phyloP scores from a whole-genome alignment of 2,329 filamentous ascomycete species.

The Aspergillus latus region DNA sequence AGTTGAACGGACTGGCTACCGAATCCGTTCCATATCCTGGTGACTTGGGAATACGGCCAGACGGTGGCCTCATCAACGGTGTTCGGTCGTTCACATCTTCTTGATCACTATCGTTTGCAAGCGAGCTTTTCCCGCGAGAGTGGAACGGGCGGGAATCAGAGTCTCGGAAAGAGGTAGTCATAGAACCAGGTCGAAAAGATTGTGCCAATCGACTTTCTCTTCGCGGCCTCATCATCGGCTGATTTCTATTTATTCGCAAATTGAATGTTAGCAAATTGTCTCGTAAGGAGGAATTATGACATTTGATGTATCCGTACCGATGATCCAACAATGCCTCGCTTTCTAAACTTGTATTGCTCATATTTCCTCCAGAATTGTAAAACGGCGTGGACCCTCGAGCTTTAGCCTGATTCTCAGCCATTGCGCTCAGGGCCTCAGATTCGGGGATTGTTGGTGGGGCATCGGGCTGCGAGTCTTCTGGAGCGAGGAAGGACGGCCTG shows the following conservation, averaged over 20 bases:
- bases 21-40: slow-evolving; percentile 36
- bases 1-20: slow-evolving; percentile 26
- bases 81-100: slow-evolving; percentile 53
- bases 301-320: slow-evolving; percentile 52
- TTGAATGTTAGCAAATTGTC: not conserved
- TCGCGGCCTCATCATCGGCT: slow-evolving; percentile 63
- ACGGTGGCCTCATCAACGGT: slow-evolving; percentile 49
- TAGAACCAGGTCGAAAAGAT: slow-evolving; percentile 39
- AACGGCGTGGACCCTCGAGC: slow-evolving; percentile 45
- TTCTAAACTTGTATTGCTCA: slow-evolving; percentile 84
- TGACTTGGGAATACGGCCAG: slow-evolving; percentile 35
- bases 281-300: not conserved
- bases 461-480: slow-evolving; percentile 54
- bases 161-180: slow-evolving; percentile 46
- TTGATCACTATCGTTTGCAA: slow-evolving; percentile 31
- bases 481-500: slow-evolving; percentile 75
- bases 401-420: slow-evolving; percentile 28
- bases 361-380: slow-evolving; percentile 58
- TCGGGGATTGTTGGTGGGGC: slow-evolving; percentile 52
- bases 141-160: slow-evolving; percentile 37
- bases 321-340: slow-evolving; percentile 88
- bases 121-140: slow-evolving; percentile 30
- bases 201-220: slow-evolving; percentile 51
- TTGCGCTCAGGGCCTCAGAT: slow-evolving; percentile 30
- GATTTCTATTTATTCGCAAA: slow-evolving; percentile 48